Base-by-base conservation (phyloP, 306 rosid species). In the Cotoneaster glaucophyllus region DNA sequence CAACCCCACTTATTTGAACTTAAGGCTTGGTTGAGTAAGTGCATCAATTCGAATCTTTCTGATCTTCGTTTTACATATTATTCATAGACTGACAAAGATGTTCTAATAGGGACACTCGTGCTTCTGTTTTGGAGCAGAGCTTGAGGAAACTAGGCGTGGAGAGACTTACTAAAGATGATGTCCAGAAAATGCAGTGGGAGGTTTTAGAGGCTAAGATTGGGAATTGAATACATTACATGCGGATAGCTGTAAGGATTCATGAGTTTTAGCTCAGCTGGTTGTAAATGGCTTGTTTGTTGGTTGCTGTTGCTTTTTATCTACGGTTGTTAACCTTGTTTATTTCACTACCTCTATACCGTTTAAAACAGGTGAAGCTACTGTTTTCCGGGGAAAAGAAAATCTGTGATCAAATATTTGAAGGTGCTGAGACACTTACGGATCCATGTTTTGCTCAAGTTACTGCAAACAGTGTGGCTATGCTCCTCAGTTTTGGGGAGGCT, bases 111-210 rank as follows among this genome's bases (percentile, higher is more conserved):
- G 98, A 96, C 24, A 90, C 86, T 61, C 99, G 97, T 68, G 85
- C 93, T 70, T 73, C 93, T 67, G 89, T 80, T 74, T 71, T 96
- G 82, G 99, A 96, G 79, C 92, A 85, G 79, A 92, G 93, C 87
- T 93, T 96, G 76, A 92, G 78, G 84, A 96, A 89, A 86, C 86
- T 96, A 84, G 99, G 99, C 28, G 98, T 96, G 48, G 99, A 96
- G 82, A 88, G 98, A 83, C 88, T 96, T 64, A 89, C 85, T 81
- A 96, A 90, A 81, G 98, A 96, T 61, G 99, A 96, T 79, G 98
- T 96, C 77, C 99, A 96, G 82, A 96, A 88, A 85, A 96, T 96
- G 99, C 99, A 92, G 77, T 96, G 99, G 99, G 99, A 96, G 83
- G 93, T 87, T 89, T 84, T 96, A 90, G 99, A 96, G 90, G 89